These are phyloP conservation scores for Diaporthe sp. DNA, from an alignment of 2,329 filamentous ascomycete species.

Conservation along the genomic window DNA sequence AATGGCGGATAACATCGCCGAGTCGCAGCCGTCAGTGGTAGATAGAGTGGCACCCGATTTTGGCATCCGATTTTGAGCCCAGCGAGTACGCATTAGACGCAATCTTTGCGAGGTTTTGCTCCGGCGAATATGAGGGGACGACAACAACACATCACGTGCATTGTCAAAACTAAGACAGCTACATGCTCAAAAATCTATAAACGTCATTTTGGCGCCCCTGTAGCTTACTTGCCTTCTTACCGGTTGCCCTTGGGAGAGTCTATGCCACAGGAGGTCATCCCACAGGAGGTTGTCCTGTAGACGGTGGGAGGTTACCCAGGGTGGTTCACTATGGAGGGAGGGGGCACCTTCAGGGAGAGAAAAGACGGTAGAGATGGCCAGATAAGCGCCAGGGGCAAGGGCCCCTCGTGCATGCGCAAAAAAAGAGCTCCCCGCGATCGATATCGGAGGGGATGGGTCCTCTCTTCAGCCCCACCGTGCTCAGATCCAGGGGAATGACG, in stretches of 20 bases:
- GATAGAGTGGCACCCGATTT: neutral
- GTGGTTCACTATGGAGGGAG: no score
- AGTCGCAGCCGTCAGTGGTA: neutral
- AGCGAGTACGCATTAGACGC: neutral
- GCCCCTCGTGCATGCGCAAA: neutral
- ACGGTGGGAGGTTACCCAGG: no score
- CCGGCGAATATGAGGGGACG: no score
- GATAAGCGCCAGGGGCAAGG: neutral
- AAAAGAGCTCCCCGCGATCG: constrained; percentile 20
- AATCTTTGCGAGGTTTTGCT: neutral
- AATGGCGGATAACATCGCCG: neutral
- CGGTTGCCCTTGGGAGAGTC: no score
- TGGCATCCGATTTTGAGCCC: neutral
- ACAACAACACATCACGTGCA: no score
- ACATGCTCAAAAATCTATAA: no score
- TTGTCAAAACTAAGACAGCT: no score
- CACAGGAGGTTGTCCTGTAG: no score
- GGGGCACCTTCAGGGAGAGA: neutral
- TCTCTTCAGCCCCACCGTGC: neutral
- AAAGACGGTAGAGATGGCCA: neutral
- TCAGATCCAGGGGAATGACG: constrained; percentile 26
- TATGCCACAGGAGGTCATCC: no score
- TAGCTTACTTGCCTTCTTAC: no score
- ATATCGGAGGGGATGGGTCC: constrained; percentile 27
- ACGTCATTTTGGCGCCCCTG: no score